Evolutionary conservation across 495 filamentous ascomycete species (phyloP).

Genomic region (Chaetomium fimeti): DNA sequence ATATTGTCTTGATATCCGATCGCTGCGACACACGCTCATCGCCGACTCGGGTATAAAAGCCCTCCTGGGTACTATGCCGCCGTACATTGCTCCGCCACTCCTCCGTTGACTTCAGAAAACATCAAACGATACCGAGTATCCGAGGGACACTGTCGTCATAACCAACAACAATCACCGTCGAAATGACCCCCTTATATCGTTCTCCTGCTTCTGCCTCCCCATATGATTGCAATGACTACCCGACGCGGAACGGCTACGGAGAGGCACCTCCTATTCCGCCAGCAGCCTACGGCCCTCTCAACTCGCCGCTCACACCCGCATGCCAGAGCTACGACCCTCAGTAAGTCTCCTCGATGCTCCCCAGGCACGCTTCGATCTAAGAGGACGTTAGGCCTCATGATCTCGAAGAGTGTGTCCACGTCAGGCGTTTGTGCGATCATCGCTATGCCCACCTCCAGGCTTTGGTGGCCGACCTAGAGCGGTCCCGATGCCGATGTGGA

Average conservation of each 20-base stretch:
- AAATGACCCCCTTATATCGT: neutral
- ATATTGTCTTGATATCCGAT: neutral
- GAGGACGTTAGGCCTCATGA: neutral
- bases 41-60: too few species aligned
- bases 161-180: neutral
- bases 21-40: neutral
- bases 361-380: neutral
- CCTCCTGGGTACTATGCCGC: too few species aligned
- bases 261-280: neutral
- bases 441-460: slow-evolving; percentile 7
- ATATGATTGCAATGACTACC: too few species aligned
- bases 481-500: slow-evolving; percentile 10
- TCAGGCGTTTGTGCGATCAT: slow-evolving; percentile 5
- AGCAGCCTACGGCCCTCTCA: neutral
- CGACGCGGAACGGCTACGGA: too few species aligned
- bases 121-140: too few species aligned
- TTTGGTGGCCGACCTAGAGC: slow-evolving; percentile 5
- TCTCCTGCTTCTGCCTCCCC: neutral
- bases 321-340: neutral
- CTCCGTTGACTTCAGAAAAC: neutral
- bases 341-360: neutral
- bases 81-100: neutral
- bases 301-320: neutral
- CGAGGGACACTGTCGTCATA: neutral
- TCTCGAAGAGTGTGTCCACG: slow-evolving; percentile 2